Evolutionary conservation across 2,329 filamentous ascomycete genomes (phyloP), one percentile per base, ranked within the genome.

Genomic region (Fusarium buharicum): DNA sequence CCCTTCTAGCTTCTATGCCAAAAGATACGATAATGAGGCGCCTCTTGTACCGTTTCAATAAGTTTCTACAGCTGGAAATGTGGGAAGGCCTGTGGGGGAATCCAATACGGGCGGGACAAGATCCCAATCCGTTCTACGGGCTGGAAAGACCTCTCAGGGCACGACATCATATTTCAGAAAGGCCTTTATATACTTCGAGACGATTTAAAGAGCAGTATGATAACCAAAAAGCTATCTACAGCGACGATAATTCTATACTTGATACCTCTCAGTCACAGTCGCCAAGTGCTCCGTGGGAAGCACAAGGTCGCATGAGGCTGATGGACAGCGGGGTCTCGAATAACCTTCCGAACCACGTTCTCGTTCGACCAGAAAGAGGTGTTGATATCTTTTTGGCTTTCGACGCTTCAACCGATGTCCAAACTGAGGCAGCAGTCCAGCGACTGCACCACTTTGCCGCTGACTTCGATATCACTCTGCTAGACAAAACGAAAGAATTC

Each of bases 261-360:
- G 14, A 41, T 1, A 3, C 6, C 0, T 11, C 36, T 0, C 2
- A 3, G 0, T 3, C 3, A 3, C 3, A 31, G 6, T 1, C 14
- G 0, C 1, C 18, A 2, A 10, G 0, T 3, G 17, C 43, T 0
- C 33, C 46, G 0, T 70, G 67, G 67, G 67, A 70, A 33, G 58
- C 67, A 0, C 67, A 70, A 16, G 67, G 67, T 0, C 57, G 67
- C 0, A 59, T 55, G 0, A 39, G 67, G 0, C 43, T 70, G 0
- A 70, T 70, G 63, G 67, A 70, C 28, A 64, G 60, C 0, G 67
- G 67, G 0, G 70, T 70, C 65, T 69, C 67, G 0, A 70, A 70
- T 0, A 70, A 70, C 1, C 55, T 70, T 0, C 67, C 67, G 0
- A 70, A 70, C 1, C 67, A 70, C 5, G 41, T 69, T 0, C 39